These are phyloP conservation scores for Scutellaria baicalensis DNA, from an alignment of 257 asterid species.

Conservation along the genomic window DNA sequence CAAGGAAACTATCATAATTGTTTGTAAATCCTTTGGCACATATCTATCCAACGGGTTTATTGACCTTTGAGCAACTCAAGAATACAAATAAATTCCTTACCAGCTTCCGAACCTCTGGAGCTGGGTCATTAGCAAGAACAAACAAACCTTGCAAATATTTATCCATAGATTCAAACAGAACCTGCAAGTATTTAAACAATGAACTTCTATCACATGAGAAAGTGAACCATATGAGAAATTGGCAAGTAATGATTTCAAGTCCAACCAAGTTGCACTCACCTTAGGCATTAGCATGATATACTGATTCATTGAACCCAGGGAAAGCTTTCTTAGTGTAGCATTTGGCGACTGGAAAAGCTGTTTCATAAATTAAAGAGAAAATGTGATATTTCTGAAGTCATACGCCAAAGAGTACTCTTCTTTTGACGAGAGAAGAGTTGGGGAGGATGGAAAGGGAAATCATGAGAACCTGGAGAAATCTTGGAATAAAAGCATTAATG, in stretches of 20 bases:
- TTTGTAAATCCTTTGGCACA: background rate
- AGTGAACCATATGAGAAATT: background rate
- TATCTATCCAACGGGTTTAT: background rate
- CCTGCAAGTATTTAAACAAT: conserved; percentile 32
- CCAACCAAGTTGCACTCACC: conserved; percentile 37
- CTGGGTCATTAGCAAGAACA: conserved; percentile 76
- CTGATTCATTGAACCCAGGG: conserved; percentile 87
- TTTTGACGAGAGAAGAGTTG: background rate
- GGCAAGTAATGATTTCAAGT: background rate
- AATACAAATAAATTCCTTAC: conserved; percentile 32
- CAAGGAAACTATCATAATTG: background rate
- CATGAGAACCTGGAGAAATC: conserved; percentile 68
- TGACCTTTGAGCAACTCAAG: background rate
- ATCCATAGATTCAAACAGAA: conserved; percentile 63
- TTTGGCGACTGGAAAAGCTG: conserved; percentile 95
- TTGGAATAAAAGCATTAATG: conserved; percentile 76
- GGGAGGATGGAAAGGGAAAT: background rate
- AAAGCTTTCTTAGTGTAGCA: conserved; percentile 66
- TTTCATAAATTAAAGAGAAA: background rate
- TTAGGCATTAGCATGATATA: conserved; percentile 93
- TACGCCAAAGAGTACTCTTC: background rate
- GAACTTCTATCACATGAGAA: background rate
- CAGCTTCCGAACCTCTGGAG: conserved; percentile 89
- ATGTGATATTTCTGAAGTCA: background rate
- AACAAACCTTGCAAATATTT: conserved; percentile 89